Percentiles rank a stretch among this genome's conserved stretches.
phyloP scores from a whole-genome alignment of 2,329 filamentous ascomycete species.

The Alternaria longipes region DNA sequence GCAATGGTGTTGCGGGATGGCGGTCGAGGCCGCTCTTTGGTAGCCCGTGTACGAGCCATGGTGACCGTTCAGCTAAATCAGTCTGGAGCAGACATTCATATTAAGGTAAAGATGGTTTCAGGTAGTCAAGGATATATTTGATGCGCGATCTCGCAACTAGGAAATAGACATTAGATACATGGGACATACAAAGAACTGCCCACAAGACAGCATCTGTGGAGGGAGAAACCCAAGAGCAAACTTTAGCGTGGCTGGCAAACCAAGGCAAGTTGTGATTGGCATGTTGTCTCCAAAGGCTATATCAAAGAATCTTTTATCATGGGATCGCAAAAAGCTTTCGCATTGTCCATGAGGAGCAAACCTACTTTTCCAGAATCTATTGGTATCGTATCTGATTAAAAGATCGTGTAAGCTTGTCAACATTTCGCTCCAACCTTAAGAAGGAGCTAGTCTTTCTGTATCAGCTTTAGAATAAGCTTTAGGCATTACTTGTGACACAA shows the following conservation, averaged over 20 bases:
- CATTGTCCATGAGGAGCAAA: not conserved
- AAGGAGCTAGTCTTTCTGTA: no score
- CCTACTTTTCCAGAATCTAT: not conserved
- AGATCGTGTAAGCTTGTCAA: not conserved
- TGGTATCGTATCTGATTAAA: not conserved
- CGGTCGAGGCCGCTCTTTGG: not conserved
- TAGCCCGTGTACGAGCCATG: constrained; percentile 1
- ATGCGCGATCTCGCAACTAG: not conserved
- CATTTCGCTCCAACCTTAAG: no score
- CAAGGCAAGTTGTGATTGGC: not conserved
- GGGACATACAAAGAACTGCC: not conserved
- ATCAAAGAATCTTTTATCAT: not conserved
- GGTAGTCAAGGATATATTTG: not conserved
- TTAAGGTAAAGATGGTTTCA: not conserved
- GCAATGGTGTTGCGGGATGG: not conserved
- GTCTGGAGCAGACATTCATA: not conserved
- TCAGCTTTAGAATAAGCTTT: no score
- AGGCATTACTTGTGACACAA: no score
- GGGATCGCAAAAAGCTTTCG: not conserved
- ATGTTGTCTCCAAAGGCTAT: not conserved
- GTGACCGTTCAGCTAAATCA: not conserved
- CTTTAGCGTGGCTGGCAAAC: not conserved
- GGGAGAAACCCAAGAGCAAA: not conserved
- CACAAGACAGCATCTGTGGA: not conserved
- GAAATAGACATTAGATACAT: not conserved